Evolutionary conservation across 169 alveolate species (phyloP), one percentile per base, ranked within the genome.

Genomic region (Cryptosporidium sp.): DNA sequence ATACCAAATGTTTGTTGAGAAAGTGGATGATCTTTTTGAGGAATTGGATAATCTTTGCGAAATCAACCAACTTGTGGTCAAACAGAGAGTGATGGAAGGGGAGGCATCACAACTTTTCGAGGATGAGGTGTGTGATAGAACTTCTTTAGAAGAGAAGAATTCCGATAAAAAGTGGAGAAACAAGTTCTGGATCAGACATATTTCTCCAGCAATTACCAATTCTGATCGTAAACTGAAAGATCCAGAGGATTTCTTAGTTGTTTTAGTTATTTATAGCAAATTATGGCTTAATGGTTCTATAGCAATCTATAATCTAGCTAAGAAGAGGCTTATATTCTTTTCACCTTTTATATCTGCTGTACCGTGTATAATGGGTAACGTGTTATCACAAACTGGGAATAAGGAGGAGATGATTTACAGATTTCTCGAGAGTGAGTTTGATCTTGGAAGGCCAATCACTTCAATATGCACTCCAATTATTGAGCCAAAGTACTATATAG

Each of bases 361-460:
- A 29, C 89, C 89, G 5, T 39, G 68, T 37, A 35, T 80, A 62
- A 33, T 80, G 37, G 68, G 75, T 21, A 80, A 80, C 59, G 69
- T 80, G 12, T 21, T 65, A n/a, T 62, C 89, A 1, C 58, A 21
- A 8, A 26, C 43, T 37, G 55, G 70, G 1, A 59, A 23, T 26
- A 35, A 26, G 18, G 89, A 80, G 21, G 75, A 80, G 35, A 80
- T 55, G 14, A 80, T 80, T 26, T 80, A 59, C 26, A 39, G 75
- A 62, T 65, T 80, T 10, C 43, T 80, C 1, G 89, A 80, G 37
- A 37, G 35, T 31, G 89, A 80, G 55, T 80, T 80, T 62, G 89
- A 80, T 37, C 51, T 80, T n/a, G 89, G 89, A 26, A 59, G 89
- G 21, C 89, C 89, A 61, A 62, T 80, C 1, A 80, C 89, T 10